Conservation (phyloP, 2,329 filamentous ascomycete species). For the Cercospora zeina region DNA sequence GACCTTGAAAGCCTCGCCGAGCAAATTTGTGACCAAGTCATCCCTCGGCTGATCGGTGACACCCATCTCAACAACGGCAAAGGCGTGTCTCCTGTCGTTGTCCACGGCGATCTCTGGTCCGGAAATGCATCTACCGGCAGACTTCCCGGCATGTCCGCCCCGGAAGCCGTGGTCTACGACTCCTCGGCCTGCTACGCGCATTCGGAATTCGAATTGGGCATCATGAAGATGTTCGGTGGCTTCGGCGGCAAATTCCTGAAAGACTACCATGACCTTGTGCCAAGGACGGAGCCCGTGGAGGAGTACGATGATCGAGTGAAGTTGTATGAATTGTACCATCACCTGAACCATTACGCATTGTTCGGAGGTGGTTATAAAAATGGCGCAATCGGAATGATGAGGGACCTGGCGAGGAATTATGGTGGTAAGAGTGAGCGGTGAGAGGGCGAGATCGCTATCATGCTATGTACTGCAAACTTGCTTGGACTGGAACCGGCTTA, state of each 20-base stretch:
- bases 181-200: conserved; percentile 80
- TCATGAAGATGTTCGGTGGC: conserved; percentile 96
- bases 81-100: conserved; percentile 70
- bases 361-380: conserved; percentile 78
- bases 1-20: conserved; percentile 67
- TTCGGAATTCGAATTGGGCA: conserved; percentile 85
- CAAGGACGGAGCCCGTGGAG: conserved; percentile 73
- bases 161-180: conserved; percentile 79
- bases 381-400: conserved; percentile 79
- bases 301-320: conserved; percentile 83
- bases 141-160: conserved; percentile 56
- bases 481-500: not conserved
- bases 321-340: conserved; percentile 85
- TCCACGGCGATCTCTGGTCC: conserved; percentile 93
- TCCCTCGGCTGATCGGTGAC: conserved; percentile 74
- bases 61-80: conserved; percentile 61
- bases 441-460: not conserved
- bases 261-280: conserved; percentile 74
- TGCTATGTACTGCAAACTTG: not conserved
- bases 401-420: conserved; percentile 70
- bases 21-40: conserved; percentile 61
- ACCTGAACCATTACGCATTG: conserved; percentile 77
- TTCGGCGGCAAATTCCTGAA: conserved; percentile 71
- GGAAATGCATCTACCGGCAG: conserved; percentile 73
- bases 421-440: conserved; percentile 37